Conservation (phyloP, 2,329 filamentous ascomycete genomes). For the Clathrospora elynae region DNA sequence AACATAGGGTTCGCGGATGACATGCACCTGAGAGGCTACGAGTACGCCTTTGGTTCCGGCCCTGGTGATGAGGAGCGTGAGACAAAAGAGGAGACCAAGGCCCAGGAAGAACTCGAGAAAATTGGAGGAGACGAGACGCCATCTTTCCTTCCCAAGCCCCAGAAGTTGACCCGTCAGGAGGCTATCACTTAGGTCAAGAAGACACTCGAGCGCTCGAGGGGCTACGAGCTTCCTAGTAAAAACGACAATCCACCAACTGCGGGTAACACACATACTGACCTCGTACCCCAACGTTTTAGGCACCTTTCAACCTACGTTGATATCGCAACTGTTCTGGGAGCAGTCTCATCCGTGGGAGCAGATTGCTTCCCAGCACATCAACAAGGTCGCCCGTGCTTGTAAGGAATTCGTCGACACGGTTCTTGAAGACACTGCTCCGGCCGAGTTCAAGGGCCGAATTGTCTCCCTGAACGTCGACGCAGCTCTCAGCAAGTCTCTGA, state of each 20-base stretch:
- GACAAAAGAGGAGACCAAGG: slow-evolving; percentile 1
- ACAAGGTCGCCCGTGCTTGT: slow-evolving; percentile 42
- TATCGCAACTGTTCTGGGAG: slow-evolving; percentile 64
- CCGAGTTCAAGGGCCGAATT: slow-evolving; percentile 49
- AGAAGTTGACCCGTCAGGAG: slow-evolving; percentile 38
- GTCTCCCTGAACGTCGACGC: slow-evolving; percentile 48
- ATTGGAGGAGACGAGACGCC: slow-evolving; percentile 7
- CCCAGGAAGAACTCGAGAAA: slow-evolving; percentile 12
- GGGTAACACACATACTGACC: too few relatives aligned
- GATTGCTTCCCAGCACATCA: slow-evolving; percentile 48
- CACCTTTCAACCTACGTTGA: slow-evolving; percentile 64
- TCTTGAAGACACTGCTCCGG: slow-evolving; percentile 48
- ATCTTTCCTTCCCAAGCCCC: slow-evolving; percentile 19
- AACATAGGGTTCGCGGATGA: slow-evolving; percentile 54
- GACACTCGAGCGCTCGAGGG: slow-evolving; percentile 53
- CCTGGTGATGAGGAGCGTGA: slow-evolving; percentile 20
- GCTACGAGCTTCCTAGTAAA: slow-evolving; percentile 63
- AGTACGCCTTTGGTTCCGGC: slow-evolving; percentile 37
- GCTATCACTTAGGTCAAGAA: slow-evolving; percentile 51
- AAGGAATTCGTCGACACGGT: slow-evolving; percentile 45
- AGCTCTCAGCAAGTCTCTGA: slow-evolving; percentile 48
- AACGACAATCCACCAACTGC: too few relatives aligned
- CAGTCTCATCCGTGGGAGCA: slow-evolving; percentile 62
- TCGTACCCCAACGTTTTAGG: too few relatives aligned
- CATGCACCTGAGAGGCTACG: slow-evolving; percentile 53